Conservation (phyloP, 2,329 filamentous ascomycete species). For the Venturia carpophila region DNA sequence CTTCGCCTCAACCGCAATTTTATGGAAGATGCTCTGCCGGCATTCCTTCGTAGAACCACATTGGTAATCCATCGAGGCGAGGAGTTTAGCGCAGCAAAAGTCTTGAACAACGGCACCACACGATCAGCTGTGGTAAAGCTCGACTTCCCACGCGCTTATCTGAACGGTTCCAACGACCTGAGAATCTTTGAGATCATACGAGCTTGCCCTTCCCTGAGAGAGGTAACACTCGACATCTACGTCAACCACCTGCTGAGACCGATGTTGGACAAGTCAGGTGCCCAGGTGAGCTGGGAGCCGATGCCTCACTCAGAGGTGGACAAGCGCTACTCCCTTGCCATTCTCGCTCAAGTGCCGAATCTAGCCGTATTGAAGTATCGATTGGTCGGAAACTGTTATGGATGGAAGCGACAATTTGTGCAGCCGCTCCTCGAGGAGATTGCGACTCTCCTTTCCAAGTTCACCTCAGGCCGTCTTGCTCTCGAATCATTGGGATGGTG, state of each 20-base stretch:
- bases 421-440: background rate
- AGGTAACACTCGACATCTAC: conserved; percentile 1
- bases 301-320: background rate
- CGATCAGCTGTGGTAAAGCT: conserved; percentile 1
- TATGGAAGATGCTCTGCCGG: conserved; percentile 5
- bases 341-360: background rate
- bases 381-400: conserved; percentile 6
- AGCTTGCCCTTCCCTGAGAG: conserved; percentile 6
- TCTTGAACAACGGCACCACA: background rate
- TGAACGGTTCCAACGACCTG: background rate
- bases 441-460: background rate
- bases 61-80: conserved; percentile 2
- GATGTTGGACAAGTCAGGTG: background rate
- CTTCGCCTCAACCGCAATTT: background rate
- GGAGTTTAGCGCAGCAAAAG: background rate
- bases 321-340: background rate
- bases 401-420: conserved; percentile 3
- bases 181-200: background rate
- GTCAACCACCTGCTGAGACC: conserved; percentile 1
- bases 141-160: background rate
- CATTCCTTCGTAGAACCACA: background rate
- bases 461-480: background rate
- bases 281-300: background rate
- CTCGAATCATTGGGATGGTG: background rate
- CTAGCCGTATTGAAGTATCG: background rate